Base-by-base conservation (phyloP, 73 alveolate species). In the Paramecium octaurelia region DNA sequence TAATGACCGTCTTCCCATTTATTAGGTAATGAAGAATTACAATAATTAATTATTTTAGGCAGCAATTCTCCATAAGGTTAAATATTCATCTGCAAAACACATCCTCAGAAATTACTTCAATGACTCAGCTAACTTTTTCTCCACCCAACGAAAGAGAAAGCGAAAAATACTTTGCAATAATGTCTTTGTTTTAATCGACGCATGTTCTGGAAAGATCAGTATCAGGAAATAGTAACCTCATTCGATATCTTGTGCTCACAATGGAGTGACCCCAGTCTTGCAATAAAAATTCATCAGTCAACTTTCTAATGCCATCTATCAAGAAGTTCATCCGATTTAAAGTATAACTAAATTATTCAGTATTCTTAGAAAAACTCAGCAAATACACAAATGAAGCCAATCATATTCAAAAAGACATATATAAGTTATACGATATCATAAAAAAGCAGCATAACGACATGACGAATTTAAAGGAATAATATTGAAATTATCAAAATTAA, bases 81-180 rank as follows among this genome's bases (percentile, higher is more conserved):
- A 73, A 73, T 73, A 73, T 73, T 73, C 87, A n/a, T 36, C 87
- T 36, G 87, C 87, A 4, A 73, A 73, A 73, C 87, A 73, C 35
- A 73, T 73, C 2, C 59, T 73, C 1, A 34, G 87, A 43, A 73
- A 73, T 64, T 64, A 73, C n/a, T 73, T 35, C 8, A 40, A 43
- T 16, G 87, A 40, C 34, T 16, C 57, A 3, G 87, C 36, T 6
- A 73, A 73, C 42, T 73, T 73, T 73, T 73, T 40, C n/a, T 36
- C 64, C 2, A 73, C 21, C 36, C 10, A 73, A 36, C 35, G 64
- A 73, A 73, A 73, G 14, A 73, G 59, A 38, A 73, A 40, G 35
- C 36, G 60, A 73, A 73, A 73, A 73, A 34, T 73, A 14, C 12
- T 73, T 0, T 36, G 87, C 20, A 73, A 73, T 36, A 36, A 73